phyloP scores from a whole-genome alignment of 208 protist genomes.

The Trypanosoma theileri region DNA sequence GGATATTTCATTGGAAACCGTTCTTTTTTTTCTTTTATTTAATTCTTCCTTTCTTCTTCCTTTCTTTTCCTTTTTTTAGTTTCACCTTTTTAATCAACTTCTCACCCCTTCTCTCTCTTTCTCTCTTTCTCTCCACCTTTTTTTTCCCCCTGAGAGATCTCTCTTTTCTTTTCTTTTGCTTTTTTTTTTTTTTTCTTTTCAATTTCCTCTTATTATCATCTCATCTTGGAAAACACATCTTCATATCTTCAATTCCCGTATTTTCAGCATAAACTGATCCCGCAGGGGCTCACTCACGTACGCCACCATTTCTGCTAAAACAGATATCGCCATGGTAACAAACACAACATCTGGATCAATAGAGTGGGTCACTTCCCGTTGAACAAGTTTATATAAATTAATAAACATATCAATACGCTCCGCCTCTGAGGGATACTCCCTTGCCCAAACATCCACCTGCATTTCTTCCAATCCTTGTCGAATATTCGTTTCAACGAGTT shows the following conservation, averaged over 20 bases:
- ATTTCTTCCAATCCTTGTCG: slow-evolving; percentile 48
- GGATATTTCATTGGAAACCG: no score
- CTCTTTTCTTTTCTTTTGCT: no score
- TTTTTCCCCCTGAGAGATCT: no score
- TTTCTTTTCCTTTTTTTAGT: no score
- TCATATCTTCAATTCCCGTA: slow-evolving; percentile 64
- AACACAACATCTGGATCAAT: slow-evolving; percentile 81
- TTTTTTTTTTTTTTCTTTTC: no score
- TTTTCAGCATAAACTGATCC: slow-evolving; percentile 71
- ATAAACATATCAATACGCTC: slow-evolving; percentile 77
- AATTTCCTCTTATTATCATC: no score
- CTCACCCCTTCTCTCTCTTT: no score
- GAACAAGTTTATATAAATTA: slow-evolving; percentile 57
- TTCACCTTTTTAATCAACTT: no score
- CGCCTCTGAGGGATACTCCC: slow-evolving; percentile 46
- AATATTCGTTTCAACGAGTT: slow-evolving; percentile 61
- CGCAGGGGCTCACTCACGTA: slow-evolving; percentile 57
- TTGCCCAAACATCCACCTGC: slow-evolving; percentile 55
- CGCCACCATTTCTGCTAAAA: slow-evolving; percentile 70
- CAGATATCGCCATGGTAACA: slow-evolving; percentile 59
- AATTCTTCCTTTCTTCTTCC: no score
- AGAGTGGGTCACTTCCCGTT: slow-evolving; percentile 51
- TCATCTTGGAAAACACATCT: no score
- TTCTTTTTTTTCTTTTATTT: no score
- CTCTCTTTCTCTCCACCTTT: no score